Percentiles rank a stretch among this genome's conserved stretches.
phyloP scores from a whole-genome alignment of 257 asterid genomes.

The Nicotiana tomentosiformis region DNA sequence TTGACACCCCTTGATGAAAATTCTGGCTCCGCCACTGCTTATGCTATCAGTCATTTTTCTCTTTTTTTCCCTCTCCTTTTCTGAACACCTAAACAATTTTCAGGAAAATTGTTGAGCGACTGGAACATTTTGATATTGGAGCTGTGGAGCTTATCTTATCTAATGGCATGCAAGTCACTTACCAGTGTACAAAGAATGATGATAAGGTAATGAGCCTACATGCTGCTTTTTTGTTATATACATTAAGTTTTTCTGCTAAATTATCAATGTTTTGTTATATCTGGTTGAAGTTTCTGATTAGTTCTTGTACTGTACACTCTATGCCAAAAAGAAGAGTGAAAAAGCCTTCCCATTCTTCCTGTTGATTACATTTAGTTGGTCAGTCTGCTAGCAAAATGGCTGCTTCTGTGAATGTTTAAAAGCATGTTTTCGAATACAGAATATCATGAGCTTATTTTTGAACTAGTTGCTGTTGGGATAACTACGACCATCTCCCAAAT shows the following conservation, averaged over 20 bases:
- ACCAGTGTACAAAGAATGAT: background rate
- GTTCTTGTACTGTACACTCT: background rate
- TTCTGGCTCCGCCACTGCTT: background rate
- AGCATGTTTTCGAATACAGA: background rate
- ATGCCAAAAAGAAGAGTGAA: background rate
- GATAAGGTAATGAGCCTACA: background rate
- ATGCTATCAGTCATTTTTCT: background rate
- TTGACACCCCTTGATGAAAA: too few relatives aligned
- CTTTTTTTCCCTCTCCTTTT: background rate
- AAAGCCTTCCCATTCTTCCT: background rate
- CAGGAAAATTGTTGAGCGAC: background rate
- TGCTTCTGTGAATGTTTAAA: background rate
- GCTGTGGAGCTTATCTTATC: background rate
- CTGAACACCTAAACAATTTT: background rate
- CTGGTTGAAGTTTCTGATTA: background rate
- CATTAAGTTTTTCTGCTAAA: background rate
- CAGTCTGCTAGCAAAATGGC: background rate
- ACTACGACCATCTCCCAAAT: too few relatives aligned
- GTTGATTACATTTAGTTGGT: background rate
- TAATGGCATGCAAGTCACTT: background rate
- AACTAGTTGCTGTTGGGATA: too few relatives aligned
- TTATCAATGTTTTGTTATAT: background rate
- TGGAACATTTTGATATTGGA: background rate
- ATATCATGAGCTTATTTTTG: too few relatives aligned
- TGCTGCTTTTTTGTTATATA: background rate